These are phyloP conservation scores for Ganoderma lingzhi DNA, from an alignment of 1,284 basidiomycete species.

Conservation along the genomic window DNA sequence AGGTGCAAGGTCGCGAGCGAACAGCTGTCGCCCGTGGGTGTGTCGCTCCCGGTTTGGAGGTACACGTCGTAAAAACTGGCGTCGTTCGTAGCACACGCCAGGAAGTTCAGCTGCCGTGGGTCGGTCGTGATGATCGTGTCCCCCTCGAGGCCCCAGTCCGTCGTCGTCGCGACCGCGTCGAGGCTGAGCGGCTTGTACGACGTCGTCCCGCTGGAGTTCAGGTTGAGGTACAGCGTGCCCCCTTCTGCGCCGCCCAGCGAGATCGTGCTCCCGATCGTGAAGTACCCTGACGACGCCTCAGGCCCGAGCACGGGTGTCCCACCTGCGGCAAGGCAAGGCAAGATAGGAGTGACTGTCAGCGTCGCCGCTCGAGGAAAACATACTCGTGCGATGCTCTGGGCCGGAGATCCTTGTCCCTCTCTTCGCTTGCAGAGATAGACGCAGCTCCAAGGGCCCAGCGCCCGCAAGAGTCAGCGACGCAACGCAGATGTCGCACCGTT, in stretches of 20 bases:
- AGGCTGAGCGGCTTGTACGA: conserved; percentile 61
- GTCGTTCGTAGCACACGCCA: conserved; percentile 57
- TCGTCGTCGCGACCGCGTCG: conserved; percentile 55
- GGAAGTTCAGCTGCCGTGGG: conserved; percentile 62
- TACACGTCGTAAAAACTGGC: conserved; percentile 54
- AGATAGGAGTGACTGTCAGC: conserved; percentile 27
- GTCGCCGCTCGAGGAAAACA: neutral
- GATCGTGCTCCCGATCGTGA: conserved; percentile 59
- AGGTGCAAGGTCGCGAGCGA: conserved; percentile 58
- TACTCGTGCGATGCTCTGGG: conserved; percentile 12
- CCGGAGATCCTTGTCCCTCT: neutral
- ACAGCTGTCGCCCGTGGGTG: conserved; percentile 53
- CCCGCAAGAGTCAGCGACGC: neutral
- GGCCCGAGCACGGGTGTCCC: conserved; percentile 61
- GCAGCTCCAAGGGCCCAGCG: neutral
- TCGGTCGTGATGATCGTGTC: conserved; percentile 65
- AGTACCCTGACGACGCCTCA: conserved; percentile 58
- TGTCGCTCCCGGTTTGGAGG: conserved; percentile 61
- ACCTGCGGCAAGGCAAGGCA: conserved; percentile 37
- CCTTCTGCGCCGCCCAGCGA: conserved; percentile 47
- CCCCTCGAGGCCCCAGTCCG: conserved; percentile 64
- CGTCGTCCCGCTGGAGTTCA: conserved; percentile 50
- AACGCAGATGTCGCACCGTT: conserved; percentile 44
- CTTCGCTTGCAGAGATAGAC: conserved; percentile 8
- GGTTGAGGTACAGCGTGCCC: conserved; percentile 57